Evolutionary conservation across 352 stramenopile species (phyloP), one percentile per base, ranked within the genome.

Genomic region (Phytopythium litorale): DNA sequence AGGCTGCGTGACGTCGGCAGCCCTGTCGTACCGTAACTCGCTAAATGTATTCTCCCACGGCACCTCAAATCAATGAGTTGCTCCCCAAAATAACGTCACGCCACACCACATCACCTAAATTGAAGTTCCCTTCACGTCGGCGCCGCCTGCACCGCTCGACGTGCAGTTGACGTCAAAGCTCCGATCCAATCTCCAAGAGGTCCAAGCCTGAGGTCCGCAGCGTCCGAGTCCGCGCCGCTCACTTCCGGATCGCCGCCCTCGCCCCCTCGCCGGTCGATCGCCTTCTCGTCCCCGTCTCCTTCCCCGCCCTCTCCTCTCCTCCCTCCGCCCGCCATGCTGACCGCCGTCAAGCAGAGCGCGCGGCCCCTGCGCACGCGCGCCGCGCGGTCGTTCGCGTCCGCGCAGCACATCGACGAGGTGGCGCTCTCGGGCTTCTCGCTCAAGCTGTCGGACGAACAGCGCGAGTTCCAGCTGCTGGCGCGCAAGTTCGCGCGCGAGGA

Each of bases 401-500:
- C 46, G 18, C 66, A 68, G 40, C 73, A 86, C 58, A 60, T 86
- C 7, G 79, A 92, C 52, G 83, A 92, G 52, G 79, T 77, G 18
- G 49, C 64, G 48, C 80, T 76, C 53, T 58, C 60, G 4, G 43
- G 66, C 70, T 88, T 90, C 62, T 90, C 80, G 54, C 70, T 94
- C 60, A 94, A 94, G 71, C 69, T 97, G 37, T 91, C 82, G 60
- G 87, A 94, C 58, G 84, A 95, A 51, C 87, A 97, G 74, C 84
- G 83, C 64, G 86, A 92, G 62, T 94, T 96, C 68, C 87, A 96
- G 71, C 61, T 78, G 42, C 63, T 95, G 6, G 88, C 89, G 28
- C 80, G 88, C 70, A 94, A 97, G 68, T 97, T 97, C 66, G 89
- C 89, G 21, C 76, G 80, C 37, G 85, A 97, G 23, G 89, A 97